Evolutionary conservation across 306 rosid species (phyloP).

Genomic region (Quillaja saponaria): DNA sequence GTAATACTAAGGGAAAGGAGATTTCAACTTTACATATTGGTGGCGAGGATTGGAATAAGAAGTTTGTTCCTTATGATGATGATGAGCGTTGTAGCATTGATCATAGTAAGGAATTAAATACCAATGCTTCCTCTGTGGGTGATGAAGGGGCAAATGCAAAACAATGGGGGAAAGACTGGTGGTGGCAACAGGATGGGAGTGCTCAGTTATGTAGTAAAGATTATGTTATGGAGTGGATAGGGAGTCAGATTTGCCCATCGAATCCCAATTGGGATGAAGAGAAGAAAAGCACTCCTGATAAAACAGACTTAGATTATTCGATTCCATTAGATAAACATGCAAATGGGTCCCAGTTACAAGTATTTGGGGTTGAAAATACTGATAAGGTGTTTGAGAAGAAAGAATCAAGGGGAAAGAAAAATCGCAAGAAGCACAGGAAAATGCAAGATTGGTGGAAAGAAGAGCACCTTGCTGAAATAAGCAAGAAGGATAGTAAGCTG

Average conservation of each 20-base stretch:
- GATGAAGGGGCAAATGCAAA: constrained; percentile 61
- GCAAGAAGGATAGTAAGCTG: constrained; percentile 62
- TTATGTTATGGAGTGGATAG: constrained; percentile 95
- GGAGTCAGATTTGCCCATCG: constrained; percentile 90
- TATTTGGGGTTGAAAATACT: constrained; percentile 32
- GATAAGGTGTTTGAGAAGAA: constrained; percentile 43
- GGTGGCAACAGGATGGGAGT: constrained; percentile 95
- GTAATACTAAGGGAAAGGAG: constrained; percentile 71
- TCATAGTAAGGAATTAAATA: constrained; percentile 69
- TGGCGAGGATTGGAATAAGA: constrained; percentile 68
- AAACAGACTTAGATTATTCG: constrained; percentile 43
- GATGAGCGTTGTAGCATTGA: constrained; percentile 75
- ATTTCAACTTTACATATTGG: constrained; percentile 52
- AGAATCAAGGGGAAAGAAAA: constrained; percentile 54
- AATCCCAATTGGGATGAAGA: constrained; percentile 85
- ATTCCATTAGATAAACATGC: constrained; percentile 49
- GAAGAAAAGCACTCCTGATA: constrained; percentile 55
- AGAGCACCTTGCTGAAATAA: constrained; percentile 81
- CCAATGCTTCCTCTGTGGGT: constrained; percentile 39
- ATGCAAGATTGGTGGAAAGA: constrained; percentile 99
- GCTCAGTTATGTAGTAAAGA: constrained; percentile 83
- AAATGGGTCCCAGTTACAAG: constrained; percentile 45
- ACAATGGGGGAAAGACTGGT: constrained; percentile 95
- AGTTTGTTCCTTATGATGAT: constrained; percentile 82
- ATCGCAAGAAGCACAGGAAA: constrained; percentile 64